Evolutionary conservation across 257 asterid genomes (phyloP).

Genomic region (Coffea canephora): DNA sequence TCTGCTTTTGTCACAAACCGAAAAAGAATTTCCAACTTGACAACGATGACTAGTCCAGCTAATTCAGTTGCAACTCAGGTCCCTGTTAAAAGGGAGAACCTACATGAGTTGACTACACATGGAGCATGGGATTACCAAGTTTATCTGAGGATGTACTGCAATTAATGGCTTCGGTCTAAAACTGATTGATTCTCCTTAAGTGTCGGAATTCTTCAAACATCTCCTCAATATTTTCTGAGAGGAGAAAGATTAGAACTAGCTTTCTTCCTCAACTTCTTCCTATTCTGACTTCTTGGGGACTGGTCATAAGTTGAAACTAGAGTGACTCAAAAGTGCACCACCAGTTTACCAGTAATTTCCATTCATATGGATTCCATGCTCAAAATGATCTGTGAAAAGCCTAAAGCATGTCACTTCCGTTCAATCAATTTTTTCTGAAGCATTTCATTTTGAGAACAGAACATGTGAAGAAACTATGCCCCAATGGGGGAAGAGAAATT

Average conservation of each 20-base stretch:
- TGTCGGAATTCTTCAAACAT: background rate
- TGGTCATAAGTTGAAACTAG: background rate
- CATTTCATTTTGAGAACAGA: background rate
- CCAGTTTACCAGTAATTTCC: background rate
- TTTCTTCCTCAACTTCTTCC: background rate
- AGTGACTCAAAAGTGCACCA: background rate
- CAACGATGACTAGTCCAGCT: conserved; percentile 7
- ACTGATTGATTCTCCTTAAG: too few relatives aligned
- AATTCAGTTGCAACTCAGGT: conserved; percentile 7
- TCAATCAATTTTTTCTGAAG: background rate
- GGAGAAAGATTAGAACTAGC: background rate
- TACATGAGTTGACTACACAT: conserved; percentile 7
- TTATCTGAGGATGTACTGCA: background rate
- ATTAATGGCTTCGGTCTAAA: background rate
- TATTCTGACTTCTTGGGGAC: background rate
- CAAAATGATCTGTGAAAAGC: background rate
- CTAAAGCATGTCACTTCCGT: background rate
- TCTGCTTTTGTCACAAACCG: background rate
- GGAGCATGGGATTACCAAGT: background rate
- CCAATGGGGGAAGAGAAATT: background rate
- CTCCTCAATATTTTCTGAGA: background rate
- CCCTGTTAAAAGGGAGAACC: conserved; percentile 15
- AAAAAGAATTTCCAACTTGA: background rate
- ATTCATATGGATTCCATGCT: background rate
- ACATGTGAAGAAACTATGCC: background rate